Evolutionary conservation across 1,284 basidiomycete genomes (phyloP), one percentile per base, ranked within the genome.

Genomic region (Leucocoprinus gongylophorus): DNA sequence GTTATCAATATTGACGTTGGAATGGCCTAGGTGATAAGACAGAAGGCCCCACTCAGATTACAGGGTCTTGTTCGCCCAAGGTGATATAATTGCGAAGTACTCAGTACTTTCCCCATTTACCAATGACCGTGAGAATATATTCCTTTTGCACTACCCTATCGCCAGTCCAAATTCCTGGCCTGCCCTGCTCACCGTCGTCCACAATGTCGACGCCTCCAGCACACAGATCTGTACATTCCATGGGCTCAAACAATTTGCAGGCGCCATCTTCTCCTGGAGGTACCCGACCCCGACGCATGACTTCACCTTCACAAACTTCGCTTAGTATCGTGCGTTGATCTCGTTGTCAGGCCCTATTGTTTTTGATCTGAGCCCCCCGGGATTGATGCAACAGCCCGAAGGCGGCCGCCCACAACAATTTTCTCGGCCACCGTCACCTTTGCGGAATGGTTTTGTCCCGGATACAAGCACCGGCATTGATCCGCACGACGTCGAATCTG

Each of bases 351-450:
- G 33, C 9, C 35, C 2, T 18, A 18, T 20, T 9, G 37, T 35
- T 32, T 18, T 9, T 17, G 10, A 41, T n/a, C 17, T 8, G 28
- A 38, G 20, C 2, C 26, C 13, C 15, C 13, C 17, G 30, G 12
- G n/a, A 18, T 28, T 30, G 13, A 17, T 8, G 6, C 28, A 28
- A 7, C 51, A 73, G 71, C 71, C 71, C 13, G 69, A 70, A 37
- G 66, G 65, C 18, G 63, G 60, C 46, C 65, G 63, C 28, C 66
- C 39, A 33, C 50, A 63, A 33, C 65, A 67, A 33, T 62, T 64
- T 35, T 61, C 70, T 50, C 70, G 84, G 40, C 79, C 83, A 5
- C 79, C 78, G 15, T 88, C 85, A 10, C 85, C 85, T 7, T 75
- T 88, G 6, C 75, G 85, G 17, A 82, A 85, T 55, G 74, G 72